A percentile compares a stretch with the other conserved stretches of the same genome.
Evolutionary conservation across 208 protist species (phyloP).

Genomic region (Trypanosoma mega): DNA sequence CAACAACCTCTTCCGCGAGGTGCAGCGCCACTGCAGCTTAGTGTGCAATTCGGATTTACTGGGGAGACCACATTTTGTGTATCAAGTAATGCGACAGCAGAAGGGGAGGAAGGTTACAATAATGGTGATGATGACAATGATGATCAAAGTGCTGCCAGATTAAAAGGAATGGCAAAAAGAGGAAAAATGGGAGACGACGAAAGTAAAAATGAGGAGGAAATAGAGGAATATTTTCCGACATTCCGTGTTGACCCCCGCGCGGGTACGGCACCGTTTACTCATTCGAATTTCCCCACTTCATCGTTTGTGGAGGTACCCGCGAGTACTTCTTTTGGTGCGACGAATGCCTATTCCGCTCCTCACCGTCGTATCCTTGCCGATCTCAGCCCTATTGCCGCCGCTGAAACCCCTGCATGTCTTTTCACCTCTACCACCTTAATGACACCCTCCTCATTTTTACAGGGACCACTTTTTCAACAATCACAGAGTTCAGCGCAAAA

Average conservation of each 20-base stretch:
- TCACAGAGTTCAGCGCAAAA: no score
- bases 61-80: conserved; percentile 14
- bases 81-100: not conserved
- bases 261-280: no score
- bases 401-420: conserved; percentile 14
- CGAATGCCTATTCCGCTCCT: no score
- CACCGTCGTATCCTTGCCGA: not conserved
- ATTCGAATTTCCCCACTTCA: not conserved
- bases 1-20: conserved; percentile 1
- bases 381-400: conserved; percentile 21
- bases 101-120: no score
- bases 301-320: conserved; percentile 13
- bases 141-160: no score
- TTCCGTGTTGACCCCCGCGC: not conserved
- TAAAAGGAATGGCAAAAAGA: no score
- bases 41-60: conserved; percentile 5
- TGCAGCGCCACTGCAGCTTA: conserved; percentile 7
- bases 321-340: conserved; percentile 10
- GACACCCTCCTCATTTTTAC: not conserved
- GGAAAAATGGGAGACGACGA: no score
- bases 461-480: not conserved
- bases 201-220: not conserved
- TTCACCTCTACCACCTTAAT: conserved; percentile 4
- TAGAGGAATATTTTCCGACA: conserved; percentile 10
- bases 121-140: no score